phyloP scores from a whole-genome alignment of 495 filamentous ascomycete species.

The Trichocladium antarcticum region DNA sequence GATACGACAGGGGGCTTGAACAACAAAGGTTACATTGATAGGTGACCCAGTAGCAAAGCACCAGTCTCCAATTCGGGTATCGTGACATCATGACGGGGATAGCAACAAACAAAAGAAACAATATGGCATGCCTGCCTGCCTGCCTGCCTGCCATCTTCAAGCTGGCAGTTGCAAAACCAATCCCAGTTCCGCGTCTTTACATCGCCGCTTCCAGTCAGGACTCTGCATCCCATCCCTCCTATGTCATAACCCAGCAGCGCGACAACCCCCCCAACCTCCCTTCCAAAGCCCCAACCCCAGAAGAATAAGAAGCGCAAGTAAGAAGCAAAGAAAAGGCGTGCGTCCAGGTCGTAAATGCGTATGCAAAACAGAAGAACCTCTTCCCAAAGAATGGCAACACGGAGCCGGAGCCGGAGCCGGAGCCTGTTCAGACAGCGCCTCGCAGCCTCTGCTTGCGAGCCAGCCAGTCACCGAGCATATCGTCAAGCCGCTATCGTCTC shows the following conservation, averaged over 20 bases:
- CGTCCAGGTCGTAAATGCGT: conserved; percentile 7
- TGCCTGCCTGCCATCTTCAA: neutral
- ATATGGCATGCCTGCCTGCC: neutral
- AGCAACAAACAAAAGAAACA: neutral
- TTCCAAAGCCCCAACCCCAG: neutral
- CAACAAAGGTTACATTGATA: neutral
- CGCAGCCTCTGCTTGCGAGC: conserved; percentile 49
- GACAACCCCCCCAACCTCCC: neutral
- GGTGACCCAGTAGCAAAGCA: neutral
- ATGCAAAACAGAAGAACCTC: neutral
- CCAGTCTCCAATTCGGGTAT: conserved; percentile 7
- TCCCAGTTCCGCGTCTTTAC: conserved; percentile 3
- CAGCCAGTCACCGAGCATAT: conserved; percentile 75
- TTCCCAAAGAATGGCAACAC: neutral
- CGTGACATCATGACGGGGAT: conserved; percentile 4
- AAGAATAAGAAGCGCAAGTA: neutral
- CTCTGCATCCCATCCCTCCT: neutral
- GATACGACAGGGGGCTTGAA: neutral
- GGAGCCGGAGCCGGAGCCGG: too few relatives aligned
- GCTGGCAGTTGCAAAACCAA: neutral
- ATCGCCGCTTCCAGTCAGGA: neutral
- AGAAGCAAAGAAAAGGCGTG: neutral
- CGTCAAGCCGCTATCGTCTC: conserved; percentile 54
- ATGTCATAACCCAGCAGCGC: neutral
- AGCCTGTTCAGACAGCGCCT: conserved; percentile 33